Evolutionary conservation across 208 protist genomes (phyloP), one percentile per base, ranked within the genome.

Genomic region (Willaertia magna): DNA sequence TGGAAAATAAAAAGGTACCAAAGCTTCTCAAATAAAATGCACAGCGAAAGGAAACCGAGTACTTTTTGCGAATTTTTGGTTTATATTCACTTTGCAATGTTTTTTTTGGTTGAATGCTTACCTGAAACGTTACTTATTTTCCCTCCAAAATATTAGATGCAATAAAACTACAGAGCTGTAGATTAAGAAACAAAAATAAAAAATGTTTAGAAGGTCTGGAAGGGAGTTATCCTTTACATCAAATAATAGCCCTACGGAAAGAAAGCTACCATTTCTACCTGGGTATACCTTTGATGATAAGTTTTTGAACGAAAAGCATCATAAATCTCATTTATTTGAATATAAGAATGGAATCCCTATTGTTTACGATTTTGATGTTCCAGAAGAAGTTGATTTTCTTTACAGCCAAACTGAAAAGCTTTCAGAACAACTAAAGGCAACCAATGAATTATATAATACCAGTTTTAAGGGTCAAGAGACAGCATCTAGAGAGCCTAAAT

Each of bases 401-500:
- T 16, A 51, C 6, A 81, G 22, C 4, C 43, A 26, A 11, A 81
- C 76, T 39, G 76, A 81, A 40, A 81, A 81, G n/a, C 76, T 81
- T 49, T 40, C 76, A 4, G n/a, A 81, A n/a, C 48, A 44, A n/a
- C 26, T 81, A 16, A 30, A 22, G 51, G 12, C 34, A 16, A 46
- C 74, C 6, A 42, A 26, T 51, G 12, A 40, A 51, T 43, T 40
- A 6, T 40, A 30, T 49, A 26, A 51, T 40, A 12, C 67, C 52
- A 34, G 9, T 22, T 4, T 43, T 0, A 44, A n/a, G 0, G 26
- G 1, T 14, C 16, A 93, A 59, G 88, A 90, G 42, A 82, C 94
- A 86, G 94, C 88, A 42, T 88, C 91, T 0, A 84, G 94, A 48
- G 92, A 92, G 88, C 95, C 96, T 87, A 92, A 91, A 43, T 97